Base-by-base conservation (phyloP, 2,329 filamentous ascomycete genomes). In the Monilinia laxa region DNA sequence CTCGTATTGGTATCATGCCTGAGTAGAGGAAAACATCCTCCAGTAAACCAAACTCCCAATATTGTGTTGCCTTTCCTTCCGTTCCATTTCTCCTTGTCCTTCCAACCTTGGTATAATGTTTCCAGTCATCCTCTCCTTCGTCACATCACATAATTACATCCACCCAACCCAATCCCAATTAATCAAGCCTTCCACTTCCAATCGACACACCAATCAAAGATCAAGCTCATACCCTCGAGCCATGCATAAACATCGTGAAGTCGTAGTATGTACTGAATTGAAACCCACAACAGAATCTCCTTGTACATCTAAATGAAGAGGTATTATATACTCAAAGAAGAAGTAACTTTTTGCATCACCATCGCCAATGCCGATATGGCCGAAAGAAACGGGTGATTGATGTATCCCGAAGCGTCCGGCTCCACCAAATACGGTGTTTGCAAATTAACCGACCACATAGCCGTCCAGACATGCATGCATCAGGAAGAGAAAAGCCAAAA, bases 51-150 rank as follows among this genome's bases (percentile, higher is more conserved):
- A 53, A 53, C 56, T 31, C 56, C 56, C 28, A 31, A 20, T 31
- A 47, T 47, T 6, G 42, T 58, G 25, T 58, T 28, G 14, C 56
- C 40, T 20, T 45, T 28, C 56, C 56, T 42, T 16, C 53, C 11
- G 23, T 56, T 35, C 31, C 31, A 28, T 28, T n/a, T 42, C 28
- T 40, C 40, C 25, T 9, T 28, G 25, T 25, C 40, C 12, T 25
- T 47, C 40, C 40, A 59, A 20, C 40, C 56, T 47, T 47, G 56
- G 56, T 59, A 47, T 59, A 47, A 58, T 28, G 16, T n/a, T 57
- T 28, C 25, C 25, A 12, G 16, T 45, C 42, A 4, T 45, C 28
- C 20, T 28, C 25, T 7, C 56, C 28, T 47, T 28, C 40, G 28
- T 55, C 56, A 47, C 45, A 16, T 28, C 18, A 58, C 1, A 31